phyloP scores from a whole-genome alignment of 768 basidiomycete species.

The Exidia glandulosa region DNA sequence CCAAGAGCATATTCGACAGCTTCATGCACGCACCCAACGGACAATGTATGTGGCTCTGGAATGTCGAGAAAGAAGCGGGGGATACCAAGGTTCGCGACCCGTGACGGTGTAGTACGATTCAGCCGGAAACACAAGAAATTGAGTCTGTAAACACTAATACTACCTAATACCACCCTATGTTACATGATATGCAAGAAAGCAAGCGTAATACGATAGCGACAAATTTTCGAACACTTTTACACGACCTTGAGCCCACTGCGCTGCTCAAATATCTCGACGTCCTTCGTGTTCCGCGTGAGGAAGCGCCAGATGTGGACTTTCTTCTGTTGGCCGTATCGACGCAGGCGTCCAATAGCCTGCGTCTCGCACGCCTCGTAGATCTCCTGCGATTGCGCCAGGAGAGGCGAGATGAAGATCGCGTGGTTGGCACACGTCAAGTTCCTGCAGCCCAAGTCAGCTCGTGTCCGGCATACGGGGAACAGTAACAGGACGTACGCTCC shows the following conservation, averaged over 20 bases:
- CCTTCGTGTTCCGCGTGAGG: constrained; percentile 79
- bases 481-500: constrained; percentile 37
- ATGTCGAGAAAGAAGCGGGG: too few species aligned
- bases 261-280: constrained; percentile 69
- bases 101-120: too few species aligned
- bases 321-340: constrained; percentile 74
- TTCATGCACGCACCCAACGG: too few species aligned
- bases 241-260: not conserved
- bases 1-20: too few species aligned
- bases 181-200: not conserved
- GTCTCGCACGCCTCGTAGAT: constrained; percentile 78
- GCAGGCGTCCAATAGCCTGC: constrained; percentile 73
- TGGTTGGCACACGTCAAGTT: constrained; percentile 92
- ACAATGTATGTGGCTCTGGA: too few species aligned
- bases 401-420: constrained; percentile 87
- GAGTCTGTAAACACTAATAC: too few species aligned
- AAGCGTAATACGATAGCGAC: not conserved
- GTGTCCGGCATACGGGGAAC: not conserved
- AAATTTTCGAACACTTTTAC: constrained; percentile 9
- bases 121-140: too few species aligned
- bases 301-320: constrained; percentile 76
- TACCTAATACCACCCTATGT: too few species aligned
- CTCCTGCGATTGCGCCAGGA: constrained; percentile 71
- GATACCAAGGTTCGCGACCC: too few species aligned
- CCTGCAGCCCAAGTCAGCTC: constrained; percentile 8